phyloP scores from a whole-genome alignment of 495 filamentous ascomycete species.

The Margaritispora aquatica region DNA sequence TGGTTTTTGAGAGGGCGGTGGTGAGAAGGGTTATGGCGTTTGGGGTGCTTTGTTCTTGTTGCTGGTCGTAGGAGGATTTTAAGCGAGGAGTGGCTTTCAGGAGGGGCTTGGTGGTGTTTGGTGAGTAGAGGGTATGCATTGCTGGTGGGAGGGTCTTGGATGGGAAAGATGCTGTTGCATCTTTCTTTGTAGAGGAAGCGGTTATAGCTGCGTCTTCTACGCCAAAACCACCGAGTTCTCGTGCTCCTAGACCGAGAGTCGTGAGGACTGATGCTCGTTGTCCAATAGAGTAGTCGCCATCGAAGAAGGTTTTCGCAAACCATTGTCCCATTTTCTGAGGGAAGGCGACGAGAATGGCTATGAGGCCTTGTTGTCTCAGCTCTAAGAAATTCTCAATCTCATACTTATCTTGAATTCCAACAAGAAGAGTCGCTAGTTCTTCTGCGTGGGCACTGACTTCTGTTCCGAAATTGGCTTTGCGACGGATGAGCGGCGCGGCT shows the following conservation, averaged over 20 bases:
- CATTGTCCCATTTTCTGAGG: constrained; percentile 74
- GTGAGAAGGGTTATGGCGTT: constrained; percentile 59
- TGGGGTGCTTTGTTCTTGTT: neutral
- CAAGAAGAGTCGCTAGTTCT: constrained; percentile 68
- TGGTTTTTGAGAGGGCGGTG: constrained; percentile 53
- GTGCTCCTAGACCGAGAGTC: constrained; percentile 73
- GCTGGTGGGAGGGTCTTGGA: constrained; percentile 41
- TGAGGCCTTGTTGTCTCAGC: constrained; percentile 73
- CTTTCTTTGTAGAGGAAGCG: constrained; percentile 13
- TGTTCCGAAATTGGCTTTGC: constrained; percentile 81
- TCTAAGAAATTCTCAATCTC: constrained; percentile 71
- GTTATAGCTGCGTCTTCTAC: constrained; percentile 41
- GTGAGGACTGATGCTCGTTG: constrained; percentile 79
- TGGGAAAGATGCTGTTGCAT: constrained; percentile 23
- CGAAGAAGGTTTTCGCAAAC: constrained; percentile 81
- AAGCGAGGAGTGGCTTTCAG: constrained; percentile 3
- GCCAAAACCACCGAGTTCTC: constrained; percentile 79
- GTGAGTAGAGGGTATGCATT: constrained; percentile 43
- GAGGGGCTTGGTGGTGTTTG: constrained; percentile 8
- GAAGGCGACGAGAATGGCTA: constrained; percentile 71
- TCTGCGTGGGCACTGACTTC: constrained; percentile 80
- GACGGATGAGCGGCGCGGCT: constrained; percentile 73
- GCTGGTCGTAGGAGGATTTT: neutral
- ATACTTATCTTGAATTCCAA: constrained; percentile 76
- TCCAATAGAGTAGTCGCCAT: constrained; percentile 80